phyloP scores from a whole-genome alignment of 306 rosid species.

The Lathyrus oleraceus region DNA sequence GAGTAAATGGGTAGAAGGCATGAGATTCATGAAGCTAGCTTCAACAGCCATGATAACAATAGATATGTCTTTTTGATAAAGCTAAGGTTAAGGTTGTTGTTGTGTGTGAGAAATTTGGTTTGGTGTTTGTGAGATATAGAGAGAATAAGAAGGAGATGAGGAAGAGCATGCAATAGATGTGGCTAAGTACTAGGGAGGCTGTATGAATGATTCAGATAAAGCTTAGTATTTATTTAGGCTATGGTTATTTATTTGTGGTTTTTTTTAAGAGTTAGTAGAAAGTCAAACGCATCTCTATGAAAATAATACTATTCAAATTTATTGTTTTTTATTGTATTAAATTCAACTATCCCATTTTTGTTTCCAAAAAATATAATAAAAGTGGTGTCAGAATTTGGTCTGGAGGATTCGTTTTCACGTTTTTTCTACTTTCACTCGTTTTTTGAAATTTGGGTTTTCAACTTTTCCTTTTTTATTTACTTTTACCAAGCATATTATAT shows the following conservation, averaged over 20 bases:
- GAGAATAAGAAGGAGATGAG: constrained; percentile 33
- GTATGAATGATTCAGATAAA: constrained; percentile 30
- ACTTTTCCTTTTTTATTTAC: not conserved
- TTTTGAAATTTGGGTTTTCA: not conserved
- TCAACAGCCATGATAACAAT: constrained; percentile 71
- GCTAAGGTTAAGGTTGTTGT: not conserved
- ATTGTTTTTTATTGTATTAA: not conserved
- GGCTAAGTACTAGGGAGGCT: constrained; percentile 30
- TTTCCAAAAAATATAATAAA: constrained; percentile 3
- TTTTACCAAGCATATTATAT: not conserved
- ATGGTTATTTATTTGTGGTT: constrained; percentile 33
- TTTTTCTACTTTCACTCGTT: constrained; percentile 33
- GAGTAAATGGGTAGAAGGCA: constrained; percentile 57
- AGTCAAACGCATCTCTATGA: constrained; percentile 49
- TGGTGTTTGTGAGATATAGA: not conserved
- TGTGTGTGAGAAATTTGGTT: not conserved
- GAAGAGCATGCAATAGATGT: constrained; percentile 63
- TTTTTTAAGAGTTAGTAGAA: constrained; percentile 36
- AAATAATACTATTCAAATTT: not conserved
- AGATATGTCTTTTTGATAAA: not conserved
- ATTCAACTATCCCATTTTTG: not conserved
- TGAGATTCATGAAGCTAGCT: constrained; percentile 58
- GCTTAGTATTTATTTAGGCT: constrained; percentile 41
- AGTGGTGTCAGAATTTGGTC: constrained; percentile 52
- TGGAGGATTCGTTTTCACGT: constrained; percentile 38